These are phyloP conservation scores for Glycine soja DNA, from an alignment of 306 rosid species.

Conservation along the genomic window DNA sequence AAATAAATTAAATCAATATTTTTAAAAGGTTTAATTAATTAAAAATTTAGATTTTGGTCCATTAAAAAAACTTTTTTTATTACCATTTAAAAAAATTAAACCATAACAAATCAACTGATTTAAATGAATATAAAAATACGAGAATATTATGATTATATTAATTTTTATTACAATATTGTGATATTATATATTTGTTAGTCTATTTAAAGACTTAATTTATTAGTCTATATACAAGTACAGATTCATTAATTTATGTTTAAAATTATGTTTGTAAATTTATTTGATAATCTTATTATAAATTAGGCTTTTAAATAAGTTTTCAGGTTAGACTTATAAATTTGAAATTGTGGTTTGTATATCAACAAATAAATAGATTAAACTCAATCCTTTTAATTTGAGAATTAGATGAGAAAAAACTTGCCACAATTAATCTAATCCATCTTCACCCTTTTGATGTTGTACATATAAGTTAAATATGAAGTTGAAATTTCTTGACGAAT, in stretches of 20 bases:
- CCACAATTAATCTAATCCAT: not conserved
- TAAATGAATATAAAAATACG: no score
- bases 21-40: no score
- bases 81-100: no score
- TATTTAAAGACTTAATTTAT: no score
- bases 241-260: not conserved
- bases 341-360: not conserved
- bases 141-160: no score
- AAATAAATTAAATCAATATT: no score
- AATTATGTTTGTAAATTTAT: not conserved
- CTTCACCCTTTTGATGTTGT: not conserved
- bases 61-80: no score
- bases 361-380: not conserved
- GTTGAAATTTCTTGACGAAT: conserved; percentile 5
- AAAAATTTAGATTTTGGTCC: not conserved
- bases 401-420: not conserved
- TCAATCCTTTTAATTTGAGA: not conserved
- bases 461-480: not conserved
- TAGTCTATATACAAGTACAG: no score
- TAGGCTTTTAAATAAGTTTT: not conserved
- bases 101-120: not conserved
- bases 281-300: not conserved
- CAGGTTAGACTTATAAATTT: not conserved
- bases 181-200: no score
- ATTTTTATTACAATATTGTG: no score